Conservation (phyloP, 192 early-diverging fungal species). For the Coemansia sp. region DNA sequence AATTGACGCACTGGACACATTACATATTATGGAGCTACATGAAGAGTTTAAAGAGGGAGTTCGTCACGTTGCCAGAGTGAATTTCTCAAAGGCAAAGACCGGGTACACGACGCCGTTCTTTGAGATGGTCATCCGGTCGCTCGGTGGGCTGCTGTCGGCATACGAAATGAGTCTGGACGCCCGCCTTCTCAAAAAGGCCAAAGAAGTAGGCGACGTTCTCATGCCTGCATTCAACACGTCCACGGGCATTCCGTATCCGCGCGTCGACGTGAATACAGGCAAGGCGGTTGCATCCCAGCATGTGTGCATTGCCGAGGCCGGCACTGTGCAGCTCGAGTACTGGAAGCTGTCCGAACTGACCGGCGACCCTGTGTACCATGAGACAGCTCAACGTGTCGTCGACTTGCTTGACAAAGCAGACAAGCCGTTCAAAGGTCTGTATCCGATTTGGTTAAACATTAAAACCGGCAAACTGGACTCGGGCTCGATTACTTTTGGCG, state of each 20-base stretch:
- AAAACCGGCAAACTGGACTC: constrained; percentile 23
- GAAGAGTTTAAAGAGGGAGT: constrained; percentile 75
- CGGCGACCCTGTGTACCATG: constrained; percentile 64
- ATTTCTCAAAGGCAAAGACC: constrained; percentile 51
- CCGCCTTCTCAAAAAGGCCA: constrained; percentile 66
- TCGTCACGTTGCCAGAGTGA: constrained; percentile 60
- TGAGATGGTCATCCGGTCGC: constrained; percentile 78
- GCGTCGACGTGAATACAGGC: constrained; percentile 54
- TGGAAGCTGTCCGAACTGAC: constrained; percentile 77
- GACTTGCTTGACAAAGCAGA: constrained; percentile 51
- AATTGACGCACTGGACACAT: constrained; percentile 84
- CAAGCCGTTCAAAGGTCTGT: constrained; percentile 55
- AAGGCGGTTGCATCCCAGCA: constrained; percentile 18
- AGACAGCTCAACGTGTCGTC: constrained; percentile 56
- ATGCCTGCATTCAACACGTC: constrained; percentile 71
- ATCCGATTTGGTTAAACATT: constrained; percentile 58
- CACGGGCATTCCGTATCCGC: constrained; percentile 72
- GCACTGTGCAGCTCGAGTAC: constrained; percentile 81
- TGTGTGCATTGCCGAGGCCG: constrained; percentile 62
- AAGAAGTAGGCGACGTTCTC: constrained; percentile 64
- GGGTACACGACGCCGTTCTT: constrained; percentile 66
- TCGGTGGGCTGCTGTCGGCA: constrained; percentile 79
- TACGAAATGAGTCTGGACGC: constrained; percentile 78
- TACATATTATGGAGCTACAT: constrained; percentile 79
- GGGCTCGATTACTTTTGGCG: constrained; percentile 52